Conservation (phyloP, 2,329 filamentous ascomycete species). For the Penicillium nordicum region DNA sequence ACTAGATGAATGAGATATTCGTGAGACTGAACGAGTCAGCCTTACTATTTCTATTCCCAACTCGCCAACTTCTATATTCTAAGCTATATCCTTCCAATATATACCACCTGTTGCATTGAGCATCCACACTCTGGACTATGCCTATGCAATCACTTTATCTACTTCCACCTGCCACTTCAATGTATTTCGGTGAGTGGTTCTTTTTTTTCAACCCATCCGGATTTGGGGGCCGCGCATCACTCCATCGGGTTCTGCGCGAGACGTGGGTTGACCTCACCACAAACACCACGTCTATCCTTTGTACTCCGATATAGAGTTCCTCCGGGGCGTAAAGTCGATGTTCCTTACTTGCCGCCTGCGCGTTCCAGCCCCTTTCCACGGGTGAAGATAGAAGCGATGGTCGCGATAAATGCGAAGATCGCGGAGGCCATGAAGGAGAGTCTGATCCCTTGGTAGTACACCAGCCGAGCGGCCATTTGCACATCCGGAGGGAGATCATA, state of each 20-base stretch:
- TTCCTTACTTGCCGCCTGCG: slow-evolving; percentile 1
- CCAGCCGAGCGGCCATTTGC: slow-evolving; percentile 54
- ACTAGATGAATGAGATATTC: not conserved
- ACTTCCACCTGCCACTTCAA: not conserved
- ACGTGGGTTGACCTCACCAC: not conserved
- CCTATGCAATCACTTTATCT: not conserved
- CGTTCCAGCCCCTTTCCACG: slow-evolving; percentile 35
- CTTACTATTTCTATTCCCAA: not conserved
- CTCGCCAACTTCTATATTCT: not conserved
- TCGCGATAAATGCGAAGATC: slow-evolving; percentile 49
- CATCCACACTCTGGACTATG: not conserved
- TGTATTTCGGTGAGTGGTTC: too few species aligned
- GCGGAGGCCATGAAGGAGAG: slow-evolving; percentile 58
- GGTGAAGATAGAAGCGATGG: slow-evolving; percentile 49
- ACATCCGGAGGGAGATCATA: slow-evolving; percentile 54
- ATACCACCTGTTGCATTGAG: not conserved
- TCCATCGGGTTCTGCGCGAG: not conserved
- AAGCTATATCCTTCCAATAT: not conserved
- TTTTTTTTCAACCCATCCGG: not conserved
- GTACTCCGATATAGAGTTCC: too few species aligned
- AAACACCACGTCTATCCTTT: not conserved
- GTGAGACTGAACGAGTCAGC: not conserved
- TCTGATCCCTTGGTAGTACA: slow-evolving; percentile 59
- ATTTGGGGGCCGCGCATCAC: not conserved
- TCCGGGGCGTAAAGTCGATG: not conserved